Evolutionary conservation across 2,329 filamentous ascomycete genomes (phyloP).

Genomic region (Waltergamsia citrina): DNA sequence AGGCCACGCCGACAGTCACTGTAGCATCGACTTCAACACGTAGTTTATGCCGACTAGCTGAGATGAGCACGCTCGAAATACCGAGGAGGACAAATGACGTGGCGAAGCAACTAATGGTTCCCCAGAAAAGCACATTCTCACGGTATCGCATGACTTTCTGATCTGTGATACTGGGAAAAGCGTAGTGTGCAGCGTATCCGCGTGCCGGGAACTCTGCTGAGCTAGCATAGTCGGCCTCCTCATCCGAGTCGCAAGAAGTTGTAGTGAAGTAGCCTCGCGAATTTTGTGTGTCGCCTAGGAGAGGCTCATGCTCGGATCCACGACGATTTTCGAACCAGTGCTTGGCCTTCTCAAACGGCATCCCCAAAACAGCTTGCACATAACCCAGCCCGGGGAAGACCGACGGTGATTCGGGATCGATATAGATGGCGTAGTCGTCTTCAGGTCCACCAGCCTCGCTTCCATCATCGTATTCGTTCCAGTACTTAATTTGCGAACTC

Average conservation of each 20-base stretch:
- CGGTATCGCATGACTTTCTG: conserved; percentile 40
- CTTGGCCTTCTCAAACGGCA: conserved; percentile 40
- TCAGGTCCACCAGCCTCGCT: conserved; percentile 55
- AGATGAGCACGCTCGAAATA: conserved; percentile 55
- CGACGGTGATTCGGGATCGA: conserved; percentile 56
- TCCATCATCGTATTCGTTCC: conserved; percentile 82
- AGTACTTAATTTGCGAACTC: conserved; percentile 44
- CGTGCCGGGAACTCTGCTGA: conserved; percentile 30
- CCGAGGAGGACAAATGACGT: conserved; percentile 54
- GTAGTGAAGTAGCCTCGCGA: conserved; percentile 22
- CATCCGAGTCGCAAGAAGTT: conserved; percentile 26
- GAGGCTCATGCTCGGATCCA: conserved; percentile 15
- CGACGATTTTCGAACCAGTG: conserved; percentile 33
- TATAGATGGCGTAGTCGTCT: conserved; percentile 61
- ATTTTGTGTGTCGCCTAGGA: conserved; percentile 13
- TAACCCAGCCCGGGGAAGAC: conserved; percentile 55
- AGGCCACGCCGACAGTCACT: conserved; percentile 59
- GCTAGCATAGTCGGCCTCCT: conserved; percentile 43
- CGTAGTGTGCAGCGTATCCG: conserved; percentile 46
- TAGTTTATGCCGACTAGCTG: conserved; percentile 58
- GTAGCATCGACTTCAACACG: conserved; percentile 65
- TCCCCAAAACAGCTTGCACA: conserved; percentile 40
- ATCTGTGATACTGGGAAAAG: conserved; percentile 40
- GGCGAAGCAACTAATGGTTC: conserved; percentile 43
- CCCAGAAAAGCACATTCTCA: conserved; percentile 45